phyloP scores from a whole-genome alignment of 208 protist genomes.

The Herpetomonas tarakana region DNA sequence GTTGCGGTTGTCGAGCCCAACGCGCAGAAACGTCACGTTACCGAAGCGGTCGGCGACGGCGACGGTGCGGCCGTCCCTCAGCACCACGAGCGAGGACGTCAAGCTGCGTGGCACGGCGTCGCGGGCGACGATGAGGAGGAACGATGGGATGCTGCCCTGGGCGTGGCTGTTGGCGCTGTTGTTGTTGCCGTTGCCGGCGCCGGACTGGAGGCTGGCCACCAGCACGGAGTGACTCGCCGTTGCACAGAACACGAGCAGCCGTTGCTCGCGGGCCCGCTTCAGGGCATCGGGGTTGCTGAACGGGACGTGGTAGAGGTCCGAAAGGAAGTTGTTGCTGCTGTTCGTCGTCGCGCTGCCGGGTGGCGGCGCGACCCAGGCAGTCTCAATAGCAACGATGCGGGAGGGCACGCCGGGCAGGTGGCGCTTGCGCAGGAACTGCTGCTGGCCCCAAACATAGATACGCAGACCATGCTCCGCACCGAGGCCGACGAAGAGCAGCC shows the following conservation, averaged over 20 bases:
- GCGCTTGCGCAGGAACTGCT: conserved; percentile 63
- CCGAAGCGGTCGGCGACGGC: conserved; percentile 75
- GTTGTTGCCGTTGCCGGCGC: conserved; percentile 7
- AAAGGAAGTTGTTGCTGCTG: conserved; percentile 16
- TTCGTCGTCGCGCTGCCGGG: conserved; percentile 12
- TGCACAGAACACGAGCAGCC: conserved; percentile 74
- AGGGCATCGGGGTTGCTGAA: conserved; percentile 17
- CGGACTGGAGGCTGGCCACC: conserved; percentile 57
- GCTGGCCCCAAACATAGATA: conserved; percentile 70
- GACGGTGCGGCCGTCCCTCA: conserved; percentile 54
- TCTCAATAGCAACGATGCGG: conserved; percentile 77
- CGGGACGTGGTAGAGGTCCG: conserved; percentile 62
- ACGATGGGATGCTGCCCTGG: conserved; percentile 31
- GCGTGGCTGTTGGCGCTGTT: background rate
- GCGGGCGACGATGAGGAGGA: conserved; percentile 55
- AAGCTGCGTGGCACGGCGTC: conserved; percentile 63
- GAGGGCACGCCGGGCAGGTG: conserved; percentile 55
- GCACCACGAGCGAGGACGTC: conserved; percentile 50
- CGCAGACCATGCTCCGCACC: conserved; percentile 55
- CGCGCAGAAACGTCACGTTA: conserved; percentile 57
- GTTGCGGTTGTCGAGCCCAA: conserved; percentile 47
- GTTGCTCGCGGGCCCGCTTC: conserved; percentile 36
- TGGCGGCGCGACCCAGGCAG: conserved; percentile 59
- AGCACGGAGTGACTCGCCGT: conserved; percentile 69
- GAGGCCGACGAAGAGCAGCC: conserved; percentile 76